Base-by-base conservation (phyloP, 2,329 filamentous ascomycete genomes). In the Trichoderma arundinaceum region DNA sequence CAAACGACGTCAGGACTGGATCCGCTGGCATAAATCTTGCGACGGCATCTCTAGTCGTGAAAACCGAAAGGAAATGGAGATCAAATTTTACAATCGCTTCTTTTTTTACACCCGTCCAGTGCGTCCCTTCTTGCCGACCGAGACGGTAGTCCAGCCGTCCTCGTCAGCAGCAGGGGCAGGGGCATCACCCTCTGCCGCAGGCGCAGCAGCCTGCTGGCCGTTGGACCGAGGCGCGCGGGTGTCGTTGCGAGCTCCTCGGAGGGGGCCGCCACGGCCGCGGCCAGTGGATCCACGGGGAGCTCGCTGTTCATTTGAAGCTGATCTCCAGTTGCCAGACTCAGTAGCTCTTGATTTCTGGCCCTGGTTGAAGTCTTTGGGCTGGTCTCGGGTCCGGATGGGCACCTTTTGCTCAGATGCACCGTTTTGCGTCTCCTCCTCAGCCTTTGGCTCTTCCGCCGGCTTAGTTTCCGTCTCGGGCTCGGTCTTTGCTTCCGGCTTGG, bases 101-200 rank as follows among this genome's bases (percentile, higher is more conserved):
- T 72, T 58, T 67, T 65, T 71, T 73, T 70, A 73, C 71, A 67
- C 44, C 57, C 77, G 76, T 68, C 76, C 77, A 69, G 71, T 72
- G 59, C 76, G 76, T 60, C 76, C 76, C 73, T 78, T 78, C 70
- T 78, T 74, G 67, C 70, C 76, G 38, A 17, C 28, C 38, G 75
- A 71, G 66, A 77, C 87, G 32, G 85, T 89, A 68, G 85, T 88
- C 87, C 87, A 90, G 70, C 87, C 87, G 74, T 89, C 87, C 43
- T 86, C 86, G 53, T 86, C 84, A 57, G 80, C 75, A 44, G 79
- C 76, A 58, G 79, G 77, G 56, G 86, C 84, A 57, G 80, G 75
- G 39, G 79, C 76, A 54, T 79, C 77, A 41, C 78, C 70, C 39
- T 71, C 66, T 62, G 74, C 70, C 43, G 71, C 74, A 43, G 71